Base-by-base conservation (phyloP, 768 basidiomycete genomes). In the Mycena galopus region DNA sequence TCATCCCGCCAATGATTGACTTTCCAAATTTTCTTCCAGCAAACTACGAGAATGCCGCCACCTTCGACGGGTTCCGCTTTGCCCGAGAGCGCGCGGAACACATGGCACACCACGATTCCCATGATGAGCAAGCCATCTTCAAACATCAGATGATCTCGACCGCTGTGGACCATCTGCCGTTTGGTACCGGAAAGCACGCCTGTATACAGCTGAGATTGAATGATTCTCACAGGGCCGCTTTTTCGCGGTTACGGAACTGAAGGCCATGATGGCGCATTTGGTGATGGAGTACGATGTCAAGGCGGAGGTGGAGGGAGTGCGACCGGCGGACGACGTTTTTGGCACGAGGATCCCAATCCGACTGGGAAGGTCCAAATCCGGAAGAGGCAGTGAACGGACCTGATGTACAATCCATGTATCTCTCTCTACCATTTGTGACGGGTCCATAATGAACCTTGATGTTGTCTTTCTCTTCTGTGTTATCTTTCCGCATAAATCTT, bases 11-110 rank as follows among this genome's bases (percentile, higher is more conserved):
- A 12, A 2, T 25, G 16, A 27, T 8, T 29, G 7, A 5, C 17
- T 42, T n/a, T n/a, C n/a, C n/a, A n/a, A 85, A 83, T 68, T 56
- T 84, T 2, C 50, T 81, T 44, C 79, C 83, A 32, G 57, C 70
- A 10, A 76, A 78, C 35, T 86, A 87, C 51, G 73, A 81, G 2
- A 77, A 84, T 39, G 73, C 86, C 1, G 27, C 78, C 1, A 71
- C 65, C 3, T 87, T 91, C 67, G 82, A 88, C 55, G 85, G 85
- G 0, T 88, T 87, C 77, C 87, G 89, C 3, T 90, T 88, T 74
- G 78, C 81, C 0, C 77, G 81, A 23, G 78, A 83, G 72, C 73
- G 79, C 51, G 78, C 82, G 11, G 73, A 67, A 35, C 75, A 80
- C 9, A 29, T 44, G 47, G 29, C 60, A 10, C 25, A 57, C 16